phyloP scores from a whole-genome alignment of 306 rosid genomes.

The Arachis stenosperma region DNA sequence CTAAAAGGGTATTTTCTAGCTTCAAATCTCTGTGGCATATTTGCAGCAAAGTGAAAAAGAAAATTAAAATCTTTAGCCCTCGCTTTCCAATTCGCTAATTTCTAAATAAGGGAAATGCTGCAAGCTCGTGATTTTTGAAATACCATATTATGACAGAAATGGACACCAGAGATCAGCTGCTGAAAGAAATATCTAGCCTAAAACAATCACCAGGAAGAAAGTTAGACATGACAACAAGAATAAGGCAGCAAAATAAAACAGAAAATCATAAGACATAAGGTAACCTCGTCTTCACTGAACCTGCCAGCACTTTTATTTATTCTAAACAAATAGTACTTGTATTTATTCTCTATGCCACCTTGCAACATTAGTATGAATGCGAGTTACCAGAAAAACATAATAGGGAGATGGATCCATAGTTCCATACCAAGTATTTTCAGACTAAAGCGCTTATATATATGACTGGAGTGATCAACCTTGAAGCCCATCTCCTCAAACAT shows the following conservation, averaged over 20 bases:
- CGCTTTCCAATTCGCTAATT: not conserved
- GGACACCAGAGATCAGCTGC: slow-evolving; percentile 74
- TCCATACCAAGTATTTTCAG: too few species aligned
- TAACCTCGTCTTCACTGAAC: slow-evolving; percentile 77
- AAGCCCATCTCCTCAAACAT: too few species aligned
- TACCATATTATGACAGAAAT: slow-evolving; percentile 68
- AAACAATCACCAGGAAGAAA: slow-evolving; percentile 23
- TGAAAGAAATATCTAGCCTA: slow-evolving; percentile 80
- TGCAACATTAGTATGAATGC: too few species aligned
- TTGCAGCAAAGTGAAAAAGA: slow-evolving; percentile 50
- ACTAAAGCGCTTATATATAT: too few species aligned
- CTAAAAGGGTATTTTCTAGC: slow-evolving; percentile 66
- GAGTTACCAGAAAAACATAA: too few species aligned
- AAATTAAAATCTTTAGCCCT: slow-evolving; percentile 7
- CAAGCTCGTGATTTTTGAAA: not conserved
- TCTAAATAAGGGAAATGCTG: not conserved
- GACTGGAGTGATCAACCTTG: too few species aligned
- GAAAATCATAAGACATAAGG: not conserved
- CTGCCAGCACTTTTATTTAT: slow-evolving; percentile 51
- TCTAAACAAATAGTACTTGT: too few species aligned
- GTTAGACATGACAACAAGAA: not conserved
- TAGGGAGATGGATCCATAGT: too few species aligned
- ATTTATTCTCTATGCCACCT: too few species aligned
- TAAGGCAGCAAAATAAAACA: not conserved
- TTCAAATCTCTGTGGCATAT: slow-evolving; percentile 72